Conservation (phyloP, 805 yeast species). For the Sugiyamaella valdiviana region DNA sequence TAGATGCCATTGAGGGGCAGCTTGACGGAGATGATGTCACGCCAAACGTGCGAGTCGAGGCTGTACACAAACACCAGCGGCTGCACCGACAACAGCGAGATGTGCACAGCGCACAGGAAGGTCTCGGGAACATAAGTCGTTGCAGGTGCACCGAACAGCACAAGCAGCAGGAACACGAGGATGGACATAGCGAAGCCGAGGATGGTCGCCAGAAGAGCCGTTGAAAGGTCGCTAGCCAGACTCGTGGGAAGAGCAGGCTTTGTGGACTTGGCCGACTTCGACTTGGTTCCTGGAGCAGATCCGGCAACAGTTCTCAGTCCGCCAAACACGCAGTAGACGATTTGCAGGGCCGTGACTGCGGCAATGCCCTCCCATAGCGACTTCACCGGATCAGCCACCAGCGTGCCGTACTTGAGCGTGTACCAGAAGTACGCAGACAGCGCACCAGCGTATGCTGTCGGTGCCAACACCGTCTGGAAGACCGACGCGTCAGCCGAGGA, state of each 20-base stretch:
- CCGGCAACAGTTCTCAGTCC: constrained; percentile 6
- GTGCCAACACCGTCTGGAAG: neutral
- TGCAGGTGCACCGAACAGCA: constrained; percentile 80
- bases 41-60: constrained; percentile 46
- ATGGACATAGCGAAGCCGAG: constrained; percentile 28
- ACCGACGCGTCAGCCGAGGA: neutral
- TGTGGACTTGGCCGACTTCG: constrained; percentile 2
- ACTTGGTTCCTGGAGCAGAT: neutral
- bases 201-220: constrained; percentile 28
- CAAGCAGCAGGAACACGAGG: constrained; percentile 32
- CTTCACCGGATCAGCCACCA: constrained; percentile 15
- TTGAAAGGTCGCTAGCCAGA: constrained; percentile 7
- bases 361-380: constrained; percentile 19
- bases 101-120: constrained; percentile 52
- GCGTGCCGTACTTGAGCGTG: constrained; percentile 8
- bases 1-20: constrained; percentile 31
- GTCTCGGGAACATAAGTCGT: constrained; percentile 49
- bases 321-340: constrained; percentile 22
- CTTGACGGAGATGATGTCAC: constrained; percentile 27
- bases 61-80: constrained; percentile 56
- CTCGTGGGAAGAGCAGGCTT: constrained; percentile 1
- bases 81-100: constrained; percentile 52
- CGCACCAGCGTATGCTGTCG: constrained; percentile 8
- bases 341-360: constrained; percentile 16
- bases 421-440: constrained; percentile 9